Evolutionary conservation across 371 early-diverging fungal species (phyloP).

Genomic region (Parasitella parasitica): DNA sequence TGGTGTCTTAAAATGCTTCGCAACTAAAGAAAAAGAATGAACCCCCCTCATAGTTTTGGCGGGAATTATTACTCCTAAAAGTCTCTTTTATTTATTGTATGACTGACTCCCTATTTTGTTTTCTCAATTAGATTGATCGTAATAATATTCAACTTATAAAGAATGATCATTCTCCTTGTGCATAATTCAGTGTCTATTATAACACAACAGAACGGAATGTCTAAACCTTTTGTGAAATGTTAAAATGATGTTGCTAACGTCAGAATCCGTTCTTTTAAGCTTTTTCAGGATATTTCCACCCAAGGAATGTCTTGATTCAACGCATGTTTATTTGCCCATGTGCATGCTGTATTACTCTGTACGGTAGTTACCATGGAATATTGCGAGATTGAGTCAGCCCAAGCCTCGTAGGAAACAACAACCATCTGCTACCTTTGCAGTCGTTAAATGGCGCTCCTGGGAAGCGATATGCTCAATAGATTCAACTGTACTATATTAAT

Average conservation of each 20-base stretch:
- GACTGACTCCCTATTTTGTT: neutral
- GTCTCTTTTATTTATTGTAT: neutral
- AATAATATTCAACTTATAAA: neutral
- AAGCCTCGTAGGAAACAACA: neutral
- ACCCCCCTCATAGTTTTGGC: conserved; percentile 5
- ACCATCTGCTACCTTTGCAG: neutral
- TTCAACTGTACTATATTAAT: neutral
- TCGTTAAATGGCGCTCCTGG: too few relatives aligned
- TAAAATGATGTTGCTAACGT: neutral
- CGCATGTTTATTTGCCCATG: neutral
- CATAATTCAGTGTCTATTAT: neutral
- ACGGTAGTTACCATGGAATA: too few relatives aligned
- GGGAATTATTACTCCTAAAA: conserved; percentile 1
- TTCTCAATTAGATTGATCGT: neutral
- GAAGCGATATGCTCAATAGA: too few relatives aligned
- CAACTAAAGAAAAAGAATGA: neutral
- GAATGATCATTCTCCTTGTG: neutral
- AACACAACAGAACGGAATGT: neutral
- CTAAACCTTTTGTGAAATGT: neutral
- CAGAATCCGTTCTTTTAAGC: neutral
- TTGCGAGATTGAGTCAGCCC: neutral
- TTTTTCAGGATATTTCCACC: neutral
- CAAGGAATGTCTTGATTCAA: neutral
- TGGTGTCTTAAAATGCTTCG: too few relatives aligned
- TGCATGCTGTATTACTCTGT: neutral